These are phyloP conservation scores for Wallemia mellicola DNA, from an alignment of 1,284 basidiomycete genomes.

Conservation along the genomic window DNA sequence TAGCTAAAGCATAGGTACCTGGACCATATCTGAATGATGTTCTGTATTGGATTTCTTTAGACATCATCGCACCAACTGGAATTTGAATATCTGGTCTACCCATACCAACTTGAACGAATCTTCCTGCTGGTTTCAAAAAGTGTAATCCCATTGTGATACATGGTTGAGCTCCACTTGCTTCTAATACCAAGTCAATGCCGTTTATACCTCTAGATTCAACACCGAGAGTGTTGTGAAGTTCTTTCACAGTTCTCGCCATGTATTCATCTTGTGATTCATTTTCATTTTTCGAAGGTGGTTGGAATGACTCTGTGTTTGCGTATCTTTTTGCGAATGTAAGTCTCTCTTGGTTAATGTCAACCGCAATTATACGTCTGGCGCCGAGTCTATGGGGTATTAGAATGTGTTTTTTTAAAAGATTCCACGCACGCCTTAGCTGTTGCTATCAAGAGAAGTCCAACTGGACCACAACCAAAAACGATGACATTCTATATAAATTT, in stretches of 20 bases:
- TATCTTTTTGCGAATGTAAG: slow-evolving; percentile 64
- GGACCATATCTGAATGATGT: slow-evolving; percentile 68
- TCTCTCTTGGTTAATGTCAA: slow-evolving; percentile 54
- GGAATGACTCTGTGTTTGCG: slow-evolving; percentile 55
- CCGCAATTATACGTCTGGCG: slow-evolving; percentile 43
- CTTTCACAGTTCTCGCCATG: slow-evolving; percentile 22
- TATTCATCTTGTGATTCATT: slow-evolving; percentile 38
- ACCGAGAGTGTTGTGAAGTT: slow-evolving; percentile 17
- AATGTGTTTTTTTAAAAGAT: too few relatives aligned
- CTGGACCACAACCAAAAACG: slow-evolving; percentile 65
- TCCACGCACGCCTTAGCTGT: slow-evolving; percentile 39
- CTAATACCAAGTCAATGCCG: slow-evolving; percentile 27
- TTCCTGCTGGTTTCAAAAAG: slow-evolving; percentile 39
- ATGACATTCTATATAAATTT: slow-evolving; percentile 26
- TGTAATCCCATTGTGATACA: slow-evolving; percentile 26
- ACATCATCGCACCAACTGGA: slow-evolving; percentile 24
- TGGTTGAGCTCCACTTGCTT: slow-evolving; percentile 28
- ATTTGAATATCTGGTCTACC: slow-evolving; percentile 14
- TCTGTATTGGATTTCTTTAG: slow-evolving; percentile 49
- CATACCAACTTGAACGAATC: slow-evolving; percentile 20
- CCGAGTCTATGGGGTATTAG: slow-evolving; percentile 29
- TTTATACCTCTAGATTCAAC: slow-evolving; percentile 19
- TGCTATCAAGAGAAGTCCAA: slow-evolving; percentile 71
- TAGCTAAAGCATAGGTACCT: slow-evolving; percentile 31
- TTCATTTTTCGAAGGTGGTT: slow-evolving; percentile 28